Base-by-base conservation (phyloP, 257 asterid genomes). In the Hygrophila difformis region DNA sequence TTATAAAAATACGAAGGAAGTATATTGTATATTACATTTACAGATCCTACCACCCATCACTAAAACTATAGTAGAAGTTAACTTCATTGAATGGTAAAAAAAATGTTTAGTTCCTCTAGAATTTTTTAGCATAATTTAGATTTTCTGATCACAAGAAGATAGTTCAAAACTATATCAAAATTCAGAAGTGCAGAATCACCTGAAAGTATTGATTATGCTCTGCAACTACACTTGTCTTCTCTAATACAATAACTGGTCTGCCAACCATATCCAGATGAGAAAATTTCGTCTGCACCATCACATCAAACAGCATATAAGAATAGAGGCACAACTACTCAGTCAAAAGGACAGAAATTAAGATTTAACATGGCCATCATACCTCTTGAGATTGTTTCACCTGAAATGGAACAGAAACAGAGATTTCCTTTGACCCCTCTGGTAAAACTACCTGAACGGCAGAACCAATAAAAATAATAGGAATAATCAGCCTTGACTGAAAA, bases 201-300 rank as follows among this genome's bases (percentile, higher is more conserved):
- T 86, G 96, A 59, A 91, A 80, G 64, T 86, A 65, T 51, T 80
- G 84, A 67, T 86, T 65, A 69, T 82, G 96, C 82, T 91, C 99
- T 16, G 93, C 89, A 49, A 86, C 99, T 26, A 42, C 95, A 66
- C 76, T 82, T 58, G 62, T 50, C 89, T 82, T 91, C 49, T 86
- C 82, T 68, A 91, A 49, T 62, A 82, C 93, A 49, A 74, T 62
- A 41, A 83, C 95, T 41, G 96, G 99, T 62, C 99, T 78, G 56
- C 99, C 99, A 53, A 70, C 76, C 67, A 78, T 71, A 68, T 91
- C 99, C 68, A 91, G 66, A 75, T 91, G 88, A 39, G 99, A 86
- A 51, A 91, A 17, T 61, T 76, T 86, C 11, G 71, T 69, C 99
- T 91, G 77, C 62, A 69, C 47, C 57, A 57, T 61, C 39, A 38